Evolutionary conservation across 257 asterid species (phyloP).

Genomic region (Phtheirospermum japonicum): DNA sequence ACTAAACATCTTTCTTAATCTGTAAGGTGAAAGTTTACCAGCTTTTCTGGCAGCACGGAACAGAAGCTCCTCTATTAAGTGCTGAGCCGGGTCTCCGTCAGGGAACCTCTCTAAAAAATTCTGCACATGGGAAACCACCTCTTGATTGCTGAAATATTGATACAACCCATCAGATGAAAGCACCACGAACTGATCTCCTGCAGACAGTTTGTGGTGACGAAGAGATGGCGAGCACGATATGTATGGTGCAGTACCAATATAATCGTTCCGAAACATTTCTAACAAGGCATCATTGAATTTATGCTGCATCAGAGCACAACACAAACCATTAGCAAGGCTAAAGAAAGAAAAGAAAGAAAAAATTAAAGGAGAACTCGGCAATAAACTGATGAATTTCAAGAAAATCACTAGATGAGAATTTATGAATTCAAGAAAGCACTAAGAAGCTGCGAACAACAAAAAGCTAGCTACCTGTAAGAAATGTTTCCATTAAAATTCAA

Average conservation of each 20-base stretch:
- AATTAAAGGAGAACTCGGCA: slow-evolving; percentile 1
- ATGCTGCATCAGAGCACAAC: slow-evolving; percentile 58
- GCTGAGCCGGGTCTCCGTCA: slow-evolving; percentile 98
- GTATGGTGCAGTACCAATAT: slow-evolving; percentile 90
- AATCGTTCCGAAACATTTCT: slow-evolving; percentile 92
- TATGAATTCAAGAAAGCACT: not conserved
- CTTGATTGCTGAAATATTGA: slow-evolving; percentile 93
- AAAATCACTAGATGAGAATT: not conserved
- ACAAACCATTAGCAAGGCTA: slow-evolving; percentile 30
- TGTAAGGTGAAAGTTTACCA: slow-evolving; percentile 43
- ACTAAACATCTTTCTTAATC: not conserved
- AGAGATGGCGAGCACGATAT: slow-evolving; percentile 86
- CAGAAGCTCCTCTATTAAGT: slow-evolving; percentile 88
- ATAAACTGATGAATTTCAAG: not conserved
- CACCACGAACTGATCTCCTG: slow-evolving; percentile 90
- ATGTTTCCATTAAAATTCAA: slow-evolving; percentile 1
- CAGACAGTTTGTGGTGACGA: slow-evolving; percentile 82
- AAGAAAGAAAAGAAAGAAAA: slow-evolving; percentile 25
- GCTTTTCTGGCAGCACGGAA: slow-evolving; percentile 97
- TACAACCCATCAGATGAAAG: slow-evolving; percentile 96
- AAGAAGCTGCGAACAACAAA: not conserved
- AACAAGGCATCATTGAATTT: slow-evolving; percentile 76
- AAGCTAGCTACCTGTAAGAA: not conserved
- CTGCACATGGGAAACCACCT: slow-evolving; percentile 81
- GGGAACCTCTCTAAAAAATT: slow-evolving; percentile 92